phyloP scores from a whole-genome alignment of 441 rosid genomes.

The Syzygium syzygioides region DNA sequence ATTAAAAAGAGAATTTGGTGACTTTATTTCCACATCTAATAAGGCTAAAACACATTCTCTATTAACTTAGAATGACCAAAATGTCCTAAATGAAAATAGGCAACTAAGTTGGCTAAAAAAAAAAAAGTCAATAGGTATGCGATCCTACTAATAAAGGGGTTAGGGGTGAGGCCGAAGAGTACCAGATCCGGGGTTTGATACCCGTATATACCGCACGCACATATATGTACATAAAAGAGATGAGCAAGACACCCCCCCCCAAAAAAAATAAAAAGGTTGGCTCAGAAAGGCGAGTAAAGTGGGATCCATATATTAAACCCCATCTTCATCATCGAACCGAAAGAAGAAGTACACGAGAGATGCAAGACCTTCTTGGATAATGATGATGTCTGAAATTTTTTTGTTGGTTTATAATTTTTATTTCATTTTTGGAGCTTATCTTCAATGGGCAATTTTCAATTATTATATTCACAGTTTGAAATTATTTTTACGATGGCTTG shows the following conservation, averaged over 20 bases:
- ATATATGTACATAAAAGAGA: too few relatives aligned
- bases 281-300: not conserved
- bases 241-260: too few relatives aligned
- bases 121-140: too few relatives aligned
- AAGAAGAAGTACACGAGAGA: not conserved
- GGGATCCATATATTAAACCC: not conserved
- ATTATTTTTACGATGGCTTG: not conserved
- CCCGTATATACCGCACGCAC: too few relatives aligned
- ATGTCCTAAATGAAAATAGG: not conserved
- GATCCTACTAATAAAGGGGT: too few relatives aligned
- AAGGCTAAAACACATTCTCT: not conserved
- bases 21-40: not conserved
- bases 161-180: too few relatives aligned
- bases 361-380: not conserved
- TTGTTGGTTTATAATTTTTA: not conserved
- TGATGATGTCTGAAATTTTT: not conserved
- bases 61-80: not conserved
- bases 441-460: not conserved
- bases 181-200: too few relatives aligned
- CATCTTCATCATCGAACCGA: not conserved
- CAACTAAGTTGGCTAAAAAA: not conserved
- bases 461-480: not conserved
- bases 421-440: not conserved
- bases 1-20: not conserved
- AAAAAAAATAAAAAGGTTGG: too few relatives aligned